Evolutionary conservation across 2,329 filamentous ascomycete species (phyloP).

Genomic region (Tolypocladium ophioglossoides): DNA sequence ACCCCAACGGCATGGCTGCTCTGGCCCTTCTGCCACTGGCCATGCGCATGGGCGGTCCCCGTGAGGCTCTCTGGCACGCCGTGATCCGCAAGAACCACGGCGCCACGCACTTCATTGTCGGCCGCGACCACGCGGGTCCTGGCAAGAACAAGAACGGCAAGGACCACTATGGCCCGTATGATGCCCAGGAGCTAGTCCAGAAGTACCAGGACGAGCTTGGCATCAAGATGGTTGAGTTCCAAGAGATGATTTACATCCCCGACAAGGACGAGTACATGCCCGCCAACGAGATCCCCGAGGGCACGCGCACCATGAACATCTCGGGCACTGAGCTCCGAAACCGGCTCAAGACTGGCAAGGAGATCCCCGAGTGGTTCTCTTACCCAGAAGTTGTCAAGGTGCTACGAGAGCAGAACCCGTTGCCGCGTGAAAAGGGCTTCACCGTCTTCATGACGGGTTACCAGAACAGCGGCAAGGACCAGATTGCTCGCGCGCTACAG

Average conservation of each 20-base stretch:
- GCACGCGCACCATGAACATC: constrained; percentile 79
- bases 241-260: constrained; percentile 98
- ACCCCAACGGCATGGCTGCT: constrained; percentile 98
- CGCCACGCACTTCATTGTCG: constrained; percentile 97
- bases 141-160: constrained; percentile 96
- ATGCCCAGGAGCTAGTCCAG: constrained; percentile 91
- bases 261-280: constrained; percentile 95
- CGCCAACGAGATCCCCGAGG: constrained; percentile 76
- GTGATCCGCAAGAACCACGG: constrained; percentile 99
- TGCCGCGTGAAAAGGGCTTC: constrained; percentile 87
- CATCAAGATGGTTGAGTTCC: constrained; percentile 98
- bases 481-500: constrained; percentile 89
- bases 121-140: constrained; percentile 93
- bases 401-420: constrained; percentile 89
- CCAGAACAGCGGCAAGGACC: constrained; percentile 94
- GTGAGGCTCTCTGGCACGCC: constrained; percentile 98
- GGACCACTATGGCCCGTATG: constrained; percentile 97
- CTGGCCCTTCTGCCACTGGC: constrained; percentile 89
- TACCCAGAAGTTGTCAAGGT: constrained; percentile 98
- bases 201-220: constrained; percentile 94
- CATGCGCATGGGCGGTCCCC: constrained; percentile 98
- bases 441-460: constrained; percentile 97
- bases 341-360: constrained; percentile 80
- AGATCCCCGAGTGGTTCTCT: constrained; percentile 99
- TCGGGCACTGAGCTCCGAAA: constrained; percentile 84